Base-by-base conservation (phyloP, 495 filamentous ascomycete genomes). In the Penicillium taxi region DNA sequence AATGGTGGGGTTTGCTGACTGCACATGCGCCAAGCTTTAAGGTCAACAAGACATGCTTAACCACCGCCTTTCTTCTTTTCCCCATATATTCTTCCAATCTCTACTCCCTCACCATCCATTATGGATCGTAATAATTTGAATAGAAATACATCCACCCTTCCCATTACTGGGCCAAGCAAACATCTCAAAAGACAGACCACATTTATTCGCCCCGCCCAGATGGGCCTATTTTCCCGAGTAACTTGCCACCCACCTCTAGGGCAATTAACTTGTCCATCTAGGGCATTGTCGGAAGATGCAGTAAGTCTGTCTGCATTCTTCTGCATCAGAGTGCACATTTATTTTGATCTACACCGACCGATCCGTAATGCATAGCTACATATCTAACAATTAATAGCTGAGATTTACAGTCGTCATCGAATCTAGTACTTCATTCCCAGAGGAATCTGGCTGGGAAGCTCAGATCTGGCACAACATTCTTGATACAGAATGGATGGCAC, bases 391-490 rank as follows among this genome's bases (percentile, higher is more conserved):
- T 20, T 13, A 9, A 11, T 42, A 74, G 62, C 63, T 83, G 9
- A 50, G 50, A 2, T 82, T 91, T 42, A 78, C 73, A 11, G 83
- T 85, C 11, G 58, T 86, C n/a, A 62, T 95, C 19, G 83, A 87
- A 41, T 73, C 77, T 15, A 77, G 72, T 28, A 67, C 52, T 22
- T 63, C 59, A 32, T 67, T 75, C 21, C 66, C 66, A 1, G 50
- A 73, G 5, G 70, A 80, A 44, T 40, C 59, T 25, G n/a, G n/a
- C n/a, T 93, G 83, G 82, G 72, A 91, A 50, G 71, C 82, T 5
- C 70, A 79, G 21, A 62, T 94, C 1, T 94, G 86, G 86, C 76
- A 88, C 48, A 82, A 83, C 17, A 70, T 75, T 32, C 50, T 50
- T 28, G 48, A 31, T 44, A 45, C 29, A 16, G 53, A 69, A 28